Evolutionary conservation across 495 filamentous ascomycete species (phyloP), one percentile per base, ranked within the genome.

Genomic region (Hypoxylon lenormandii): DNA sequence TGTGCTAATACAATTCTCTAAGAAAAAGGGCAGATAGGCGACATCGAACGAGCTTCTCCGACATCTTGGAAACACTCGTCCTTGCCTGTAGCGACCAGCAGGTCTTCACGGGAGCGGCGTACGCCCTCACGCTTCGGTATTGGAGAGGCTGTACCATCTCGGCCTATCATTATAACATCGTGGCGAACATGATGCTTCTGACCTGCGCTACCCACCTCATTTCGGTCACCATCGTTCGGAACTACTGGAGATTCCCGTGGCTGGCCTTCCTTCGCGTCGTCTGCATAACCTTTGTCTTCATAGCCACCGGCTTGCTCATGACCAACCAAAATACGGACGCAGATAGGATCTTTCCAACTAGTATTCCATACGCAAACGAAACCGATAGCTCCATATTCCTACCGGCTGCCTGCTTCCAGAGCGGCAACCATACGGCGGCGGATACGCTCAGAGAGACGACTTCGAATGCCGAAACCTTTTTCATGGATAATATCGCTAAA

Each of bases 131-230:
- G 15, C 59, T 79, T 42, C 74, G 74, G 13, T 80, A 75, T 42
- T 66, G 55, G 58, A 51, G 37, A 33, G 79, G 77, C 6, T 80
- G 79, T 60, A 72, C 69, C 18, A 70, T 80, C 53, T 77, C 76
- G n/a, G 75, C 77, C 3, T 80, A 80, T 51, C 79, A 80, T 61
- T 80, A 80, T 64, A 72, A 80, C 19, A 69, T 80, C 45, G 68
- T 80, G 1, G 69, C 72, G 21, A 80, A 80, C 60, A 72, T 78
- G 67, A 66, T 80, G 69, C 56, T 80, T 10, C 65, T 80, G 30
- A 79, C 78, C 26, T 77, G 76, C 51, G 78, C 75, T 5, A 80
- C 78, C 3, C 78, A 80, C 47, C 71, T 80, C 10, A 56, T 76
- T 46, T 70, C 78, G 30, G 66, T 79, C 43, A 77, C 74, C 37